Evolutionary conservation across 2,329 filamentous ascomycete genomes (phyloP).

Genomic region (Aspergillus sp.): DNA sequence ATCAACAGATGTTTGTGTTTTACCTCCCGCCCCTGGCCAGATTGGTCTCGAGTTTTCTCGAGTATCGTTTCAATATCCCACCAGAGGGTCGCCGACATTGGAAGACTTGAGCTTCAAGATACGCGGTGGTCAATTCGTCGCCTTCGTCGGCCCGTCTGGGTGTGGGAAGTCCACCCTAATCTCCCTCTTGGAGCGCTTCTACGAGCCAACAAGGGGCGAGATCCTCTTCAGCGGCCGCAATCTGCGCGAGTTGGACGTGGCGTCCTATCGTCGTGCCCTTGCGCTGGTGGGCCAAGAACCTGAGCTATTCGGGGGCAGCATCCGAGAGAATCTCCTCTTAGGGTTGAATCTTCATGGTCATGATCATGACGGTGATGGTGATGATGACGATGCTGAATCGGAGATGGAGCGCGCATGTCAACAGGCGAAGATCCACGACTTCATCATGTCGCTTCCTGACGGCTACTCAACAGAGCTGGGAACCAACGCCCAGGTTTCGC

Average conservation of each 20-base stretch:
- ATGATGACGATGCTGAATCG: constrained; percentile 6
- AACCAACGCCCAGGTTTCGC: constrained; percentile 46
- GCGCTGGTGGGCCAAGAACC: constrained; percentile 50
- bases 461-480: constrained; percentile 64
- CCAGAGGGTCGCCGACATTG: constrained; percentile 55
- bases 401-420: constrained; percentile 56
- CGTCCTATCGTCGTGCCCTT: constrained; percentile 45
- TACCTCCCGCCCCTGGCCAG: too few species aligned
- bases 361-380: too few species aligned
- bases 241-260: constrained; percentile 21
- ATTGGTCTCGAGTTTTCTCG: too few species aligned
- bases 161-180: constrained; percentile 69
- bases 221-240: constrained; percentile 53
- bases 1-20: too few species aligned
- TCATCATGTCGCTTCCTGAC: constrained; percentile 61
- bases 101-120: constrained; percentile 58
- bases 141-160: constrained; percentile 66
- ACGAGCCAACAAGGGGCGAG: constrained; percentile 50
- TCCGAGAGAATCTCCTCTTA: constrained; percentile 49
- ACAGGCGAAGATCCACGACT: constrained; percentile 70
- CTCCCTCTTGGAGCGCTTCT: constrained; percentile 56
- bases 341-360: constrained; percentile 47
- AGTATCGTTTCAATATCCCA: constrained; percentile 39
- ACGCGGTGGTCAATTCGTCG: constrained; percentile 40
- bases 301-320: constrained; percentile 49